Evolutionary conservation across 495 filamentous ascomycete species (phyloP), one percentile per base, ranked within the genome.

Genomic region (Penicillium manginii): DNA sequence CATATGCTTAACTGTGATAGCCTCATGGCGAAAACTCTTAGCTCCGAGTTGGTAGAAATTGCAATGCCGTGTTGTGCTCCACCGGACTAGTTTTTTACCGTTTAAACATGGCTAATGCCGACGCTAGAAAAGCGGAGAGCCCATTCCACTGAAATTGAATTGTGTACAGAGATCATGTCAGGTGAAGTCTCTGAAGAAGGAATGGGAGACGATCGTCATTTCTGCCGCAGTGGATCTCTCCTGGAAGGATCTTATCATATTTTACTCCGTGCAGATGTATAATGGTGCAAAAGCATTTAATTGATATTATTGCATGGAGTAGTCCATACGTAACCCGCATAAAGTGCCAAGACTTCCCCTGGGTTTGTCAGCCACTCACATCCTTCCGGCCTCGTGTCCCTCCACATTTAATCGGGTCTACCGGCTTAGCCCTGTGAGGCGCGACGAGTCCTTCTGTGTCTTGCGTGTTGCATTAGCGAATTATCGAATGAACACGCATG

Each of bases 281-380:
- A n/a, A n/a, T n/a, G n/a, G n/a, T n/a, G n/a, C n/a, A n/a, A n/a
- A n/a, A n/a, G n/a, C 26, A 29, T 29, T 29, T 29, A 29, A 29
- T 29, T 29, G 26, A 29, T 29, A 29, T 6, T 26, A n/a, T 42
- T 15, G n/a, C 4, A 19, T 17, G 15, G n/a, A n/a, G n/a, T n/a
- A n/a, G n/a, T n/a, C n/a, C n/a, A n/a, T 9, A 19, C 45, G 10
- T 22, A 47, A 22, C 21, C 9, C 9, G 39, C 49, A 14, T 53
- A 58, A 18, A 58, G 26, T 53, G 56, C 56, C 56, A 58, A 58
- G 56, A 45, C 18, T n/a, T 12, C 19, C 18, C 54, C 46, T 43
- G 18, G 39, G 17, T 52, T 37, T 47, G 37, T 58, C 39, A 35
- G 39, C 39, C 40, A 29, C 29, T 57, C 47, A 40, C 32, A 51